Conservation (phyloP, 108 stramenopile genomes). For the Asterionellopsis glacialis region DNA sequence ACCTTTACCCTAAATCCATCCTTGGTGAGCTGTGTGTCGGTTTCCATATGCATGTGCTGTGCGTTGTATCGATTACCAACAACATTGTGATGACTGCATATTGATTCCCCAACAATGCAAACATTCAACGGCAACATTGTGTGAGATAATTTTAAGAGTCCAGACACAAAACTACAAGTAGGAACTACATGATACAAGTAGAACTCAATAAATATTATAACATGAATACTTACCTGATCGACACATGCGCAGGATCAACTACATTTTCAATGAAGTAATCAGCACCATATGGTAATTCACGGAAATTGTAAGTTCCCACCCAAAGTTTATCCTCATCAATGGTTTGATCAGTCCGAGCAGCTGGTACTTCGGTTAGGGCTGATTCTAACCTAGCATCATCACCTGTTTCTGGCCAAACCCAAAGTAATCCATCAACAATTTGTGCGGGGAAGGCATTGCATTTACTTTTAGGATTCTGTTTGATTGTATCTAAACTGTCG, state of each 20-base stretch:
- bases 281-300: conserved; percentile 24
- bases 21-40: conserved; percentile 9
- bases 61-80: conserved; percentile 23
- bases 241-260: conserved; percentile 17
- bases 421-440: conserved; percentile 21
- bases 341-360: not conserved
- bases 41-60: conserved; percentile 8
- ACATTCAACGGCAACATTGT: no score
- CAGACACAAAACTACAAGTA: no score
- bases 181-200: no score
- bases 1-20: conserved; percentile 22
- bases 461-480: conserved; percentile 23
- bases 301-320: conserved; percentile 24
- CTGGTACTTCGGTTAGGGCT: conserved; percentile 5
- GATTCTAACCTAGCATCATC: conserved; percentile 19
- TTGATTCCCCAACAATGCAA: no score
- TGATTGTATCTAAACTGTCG: conserved; percentile 6
- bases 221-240: no score
- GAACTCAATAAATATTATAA: not conserved
- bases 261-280: conserved; percentile 38
- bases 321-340: conserved; percentile 10
- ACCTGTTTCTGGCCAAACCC: conserved; percentile 27
- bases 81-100: conserved; percentile 24
- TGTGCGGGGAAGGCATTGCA: conserved; percentile 24
- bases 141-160: no score